phyloP scores from a whole-genome alignment of 768 basidiomycete species.

The Lenzites betulinus region DNA sequence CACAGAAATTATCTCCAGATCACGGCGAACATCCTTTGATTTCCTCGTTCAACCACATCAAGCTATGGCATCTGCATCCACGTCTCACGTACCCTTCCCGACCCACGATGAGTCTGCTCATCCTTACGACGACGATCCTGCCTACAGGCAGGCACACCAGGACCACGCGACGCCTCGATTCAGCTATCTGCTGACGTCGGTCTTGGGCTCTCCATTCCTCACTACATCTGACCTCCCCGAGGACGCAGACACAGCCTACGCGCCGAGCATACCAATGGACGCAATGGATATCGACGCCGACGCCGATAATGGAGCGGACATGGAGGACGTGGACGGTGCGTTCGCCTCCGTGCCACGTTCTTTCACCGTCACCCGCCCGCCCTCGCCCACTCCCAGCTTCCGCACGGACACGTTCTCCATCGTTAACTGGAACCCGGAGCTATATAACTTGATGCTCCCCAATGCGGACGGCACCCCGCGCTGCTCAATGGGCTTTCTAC shows the following conservation, averaged over 20 bases:
- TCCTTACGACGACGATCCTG: not conserved
- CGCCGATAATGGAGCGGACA: slow-evolving; percentile 23
- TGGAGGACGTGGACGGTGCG: slow-evolving; percentile 33
- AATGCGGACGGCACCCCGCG: slow-evolving; percentile 32
- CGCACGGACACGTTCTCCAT: slow-evolving; percentile 47
- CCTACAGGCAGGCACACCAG: slow-evolving; percentile 3
- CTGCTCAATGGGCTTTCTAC: slow-evolving; percentile 30
- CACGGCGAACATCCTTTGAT: too few species aligned
- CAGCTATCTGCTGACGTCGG: slow-evolving; percentile 37
- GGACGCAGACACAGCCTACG: slow-evolving; percentile 18
- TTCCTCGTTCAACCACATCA: not conserved
- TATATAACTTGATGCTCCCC: slow-evolving; percentile 15
- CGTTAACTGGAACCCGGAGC: slow-evolving; percentile 38
- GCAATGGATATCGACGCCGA: slow-evolving; percentile 14
- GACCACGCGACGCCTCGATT: slow-evolving; percentile 28
- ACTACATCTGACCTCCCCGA: slow-evolving; percentile 32
- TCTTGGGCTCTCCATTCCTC: slow-evolving; percentile 37
- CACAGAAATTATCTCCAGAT: too few species aligned
- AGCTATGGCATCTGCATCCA: slow-evolving; percentile 6
- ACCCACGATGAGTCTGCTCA: slow-evolving; percentile 2
- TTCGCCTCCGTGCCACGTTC: slow-evolving; percentile 31
- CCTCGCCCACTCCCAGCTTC: slow-evolving; percentile 46
- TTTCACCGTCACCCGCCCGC: slow-evolving; percentile 38
- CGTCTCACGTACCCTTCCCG: slow-evolving; percentile 14
- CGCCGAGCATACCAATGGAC: slow-evolving; percentile 9